These are phyloP conservation scores for Elsinoe australis DNA, from an alignment of 2,329 filamentous ascomycete genomes.

Conservation along the genomic window DNA sequence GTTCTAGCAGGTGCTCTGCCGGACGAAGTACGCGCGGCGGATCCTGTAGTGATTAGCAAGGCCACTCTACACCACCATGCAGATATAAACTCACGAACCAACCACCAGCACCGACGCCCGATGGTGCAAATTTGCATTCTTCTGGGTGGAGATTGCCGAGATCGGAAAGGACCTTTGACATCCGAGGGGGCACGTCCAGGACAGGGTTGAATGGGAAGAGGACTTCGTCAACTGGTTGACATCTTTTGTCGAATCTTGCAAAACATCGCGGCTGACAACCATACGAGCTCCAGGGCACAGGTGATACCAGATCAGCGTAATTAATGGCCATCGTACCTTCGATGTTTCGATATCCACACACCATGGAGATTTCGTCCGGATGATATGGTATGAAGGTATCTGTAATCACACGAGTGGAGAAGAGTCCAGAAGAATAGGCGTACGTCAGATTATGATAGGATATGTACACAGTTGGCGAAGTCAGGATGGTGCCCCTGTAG, in stretches of 20 bases:
- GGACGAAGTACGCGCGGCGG: background rate
- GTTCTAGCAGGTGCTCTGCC: constrained; percentile 4
- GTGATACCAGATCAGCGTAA: background rate
- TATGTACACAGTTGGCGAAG: background rate
- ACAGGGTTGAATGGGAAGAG: background rate
- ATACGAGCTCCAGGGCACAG: background rate
- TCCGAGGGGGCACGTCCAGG: background rate
- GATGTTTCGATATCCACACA: background rate
- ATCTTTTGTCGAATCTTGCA: background rate
- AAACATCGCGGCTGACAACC: constrained; percentile 1
- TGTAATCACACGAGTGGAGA: background rate
- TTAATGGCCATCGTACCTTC: background rate
- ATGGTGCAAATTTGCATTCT: too few species aligned
- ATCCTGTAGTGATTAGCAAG: background rate
- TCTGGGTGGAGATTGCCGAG: too few species aligned
- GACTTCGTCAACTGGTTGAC: background rate
- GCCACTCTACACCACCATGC: too few species aligned
- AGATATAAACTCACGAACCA: too few species aligned
- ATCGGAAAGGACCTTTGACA: background rate
- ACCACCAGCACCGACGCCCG: too few species aligned
- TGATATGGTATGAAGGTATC: constrained; percentile 1
- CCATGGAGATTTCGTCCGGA: background rate
- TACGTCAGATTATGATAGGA: background rate
- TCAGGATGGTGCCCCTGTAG: background rate
- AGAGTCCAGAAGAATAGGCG: background rate